Evolutionary conservation across 2,329 filamentous ascomycete species (phyloP).

Genomic region (Talaromyces sp.): DNA sequence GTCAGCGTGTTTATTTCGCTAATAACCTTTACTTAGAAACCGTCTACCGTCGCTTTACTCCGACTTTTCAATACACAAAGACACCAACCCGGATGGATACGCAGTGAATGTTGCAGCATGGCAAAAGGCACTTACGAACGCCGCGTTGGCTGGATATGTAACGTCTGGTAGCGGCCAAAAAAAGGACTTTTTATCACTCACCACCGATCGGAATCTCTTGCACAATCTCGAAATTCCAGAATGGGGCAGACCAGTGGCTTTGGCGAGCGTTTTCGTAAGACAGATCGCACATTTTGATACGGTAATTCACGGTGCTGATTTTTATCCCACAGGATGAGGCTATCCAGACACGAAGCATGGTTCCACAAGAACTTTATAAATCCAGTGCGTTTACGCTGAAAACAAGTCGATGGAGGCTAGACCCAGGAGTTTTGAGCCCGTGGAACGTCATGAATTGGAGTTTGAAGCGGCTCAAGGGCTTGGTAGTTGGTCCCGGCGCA

Average conservation of each 20-base stretch:
- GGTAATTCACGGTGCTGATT: background rate
- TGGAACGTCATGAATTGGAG: constrained; percentile 74
- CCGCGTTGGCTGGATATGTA: constrained; percentile 60
- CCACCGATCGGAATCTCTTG: constrained; percentile 59
- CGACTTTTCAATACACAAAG: constrained; percentile 71
- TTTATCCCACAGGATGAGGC: constrained; percentile 56
- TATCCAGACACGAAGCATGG: constrained; percentile 62
- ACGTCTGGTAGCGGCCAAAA: constrained; percentile 31
- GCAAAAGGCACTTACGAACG: constrained; percentile 68
- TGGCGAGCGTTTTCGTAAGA: constrained; percentile 66
- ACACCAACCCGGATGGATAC: constrained; percentile 81
- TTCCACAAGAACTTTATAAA: constrained; percentile 68
- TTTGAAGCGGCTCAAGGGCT: constrained; percentile 60
- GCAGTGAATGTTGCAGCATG: constrained; percentile 74
- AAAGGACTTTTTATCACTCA: constrained; percentile 48
- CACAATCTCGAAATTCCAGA: constrained; percentile 69
- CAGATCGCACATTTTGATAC: constrained; percentile 16
- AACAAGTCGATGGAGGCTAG: constrained; percentile 58
- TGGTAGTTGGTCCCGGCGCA: constrained; percentile 40
- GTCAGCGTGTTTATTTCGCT: constrained; percentile 17
- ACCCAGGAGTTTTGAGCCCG: constrained; percentile 49
- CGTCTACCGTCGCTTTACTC: constrained; percentile 84
- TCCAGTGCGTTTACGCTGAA: constrained; percentile 66
- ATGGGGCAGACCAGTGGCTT: constrained; percentile 73
- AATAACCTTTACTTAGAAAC: constrained; percentile 40